A percentile compares a stretch with the other conserved stretches of the same genome.
Conservation (phyloP, 2,329 filamentous ascomycete species). For the Aulographum hederae region DNA sequence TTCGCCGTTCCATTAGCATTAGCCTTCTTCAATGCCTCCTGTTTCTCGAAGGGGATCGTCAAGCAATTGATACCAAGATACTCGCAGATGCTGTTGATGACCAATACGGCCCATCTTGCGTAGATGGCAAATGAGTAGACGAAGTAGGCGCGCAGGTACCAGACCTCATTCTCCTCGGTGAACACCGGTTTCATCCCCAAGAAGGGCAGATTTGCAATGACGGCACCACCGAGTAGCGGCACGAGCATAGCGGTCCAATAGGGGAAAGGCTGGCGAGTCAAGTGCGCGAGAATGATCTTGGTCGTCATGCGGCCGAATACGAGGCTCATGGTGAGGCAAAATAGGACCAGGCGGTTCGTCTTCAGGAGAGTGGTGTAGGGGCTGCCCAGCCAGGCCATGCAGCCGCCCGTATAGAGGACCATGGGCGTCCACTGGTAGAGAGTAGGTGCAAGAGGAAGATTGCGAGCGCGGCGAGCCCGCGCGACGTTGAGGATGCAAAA, state of each 20-base stretch:
- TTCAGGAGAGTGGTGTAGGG: slow-evolving; percentile 65
- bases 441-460: slow-evolving; percentile 59
- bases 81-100: slow-evolving; percentile 78
- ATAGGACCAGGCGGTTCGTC: slow-evolving; percentile 78
- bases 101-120: slow-evolving; percentile 79
- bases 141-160: slow-evolving; percentile 74
- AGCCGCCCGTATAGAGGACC: slow-evolving; percentile 56
- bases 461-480: slow-evolving; percentile 51
- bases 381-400: slow-evolving; percentile 73
- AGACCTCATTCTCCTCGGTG: slow-evolving; percentile 39
- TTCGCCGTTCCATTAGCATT: too few relatives aligned
- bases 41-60: slow-evolving; percentile 43
- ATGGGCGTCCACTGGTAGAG: slow-evolving; percentile 93
- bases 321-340: slow-evolving; percentile 87
- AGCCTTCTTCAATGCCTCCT: slow-evolving; percentile 7
- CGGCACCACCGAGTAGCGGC: slow-evolving; percentile 69
- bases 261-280: slow-evolving; percentile 85
- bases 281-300: slow-evolving; percentile 93
- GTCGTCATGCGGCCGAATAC: slow-evolving; percentile 97
- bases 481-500: slow-evolving; percentile 80
- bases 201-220: slow-evolving; percentile 61
- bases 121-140: slow-evolving; percentile 72
- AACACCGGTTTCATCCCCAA: slow-evolving; percentile 2
- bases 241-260: slow-evolving; percentile 88
- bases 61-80: slow-evolving; percentile 90